Evolutionary conservation across 2,329 filamentous ascomycete species (phyloP), one percentile per base, ranked within the genome.

Genomic region (Claviceps capensis): DNA sequence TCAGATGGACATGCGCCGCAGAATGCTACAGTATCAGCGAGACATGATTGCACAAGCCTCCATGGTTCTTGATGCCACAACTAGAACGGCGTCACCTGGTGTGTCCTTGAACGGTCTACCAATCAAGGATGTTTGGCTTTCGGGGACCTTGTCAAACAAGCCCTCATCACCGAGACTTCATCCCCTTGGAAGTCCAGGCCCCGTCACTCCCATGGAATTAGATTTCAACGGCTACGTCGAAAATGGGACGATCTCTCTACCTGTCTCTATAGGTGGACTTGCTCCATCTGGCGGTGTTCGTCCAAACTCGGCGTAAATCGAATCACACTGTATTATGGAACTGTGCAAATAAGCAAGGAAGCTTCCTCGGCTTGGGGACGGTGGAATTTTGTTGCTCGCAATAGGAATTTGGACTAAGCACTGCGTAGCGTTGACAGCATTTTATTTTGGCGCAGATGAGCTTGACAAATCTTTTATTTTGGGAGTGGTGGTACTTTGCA

Each of bases 141-240:
- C 60, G 47, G 62, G 62, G n/a, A 54, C 68, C 7, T 65, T 66
- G 14, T 59, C 67, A 2, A 69, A 69, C 47, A 77, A 73, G 51
- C 79, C 79, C 1, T 52, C 61, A 14, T 75, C 74, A 2, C 76
- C 76, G 1, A 65, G 72, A 30, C 65, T 82, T 5, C 62, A 64
- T 43, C 79, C 79, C 0, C 60, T 79, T 11, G 76, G 77, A 3
- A 81, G 78, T 53, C 78, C 78, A 0, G 78, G 78, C 0, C 78
- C 78, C 0, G 78, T 82, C 14, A 82, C 79, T 1, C 79, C 79
- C 1, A 79, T 82, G 71, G 76, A 79, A 17, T 63, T 83, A 41
- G 72, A 70, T 19, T 61, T 67, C 0, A 60, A 64, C 14, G 64
- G 63, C 34, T 71, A 76, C 40, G 61, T 72, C 23, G 58, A 61